Conservation (phyloP, 192 early-diverging fungal genomes). For the Coemansia sp. region DNA sequence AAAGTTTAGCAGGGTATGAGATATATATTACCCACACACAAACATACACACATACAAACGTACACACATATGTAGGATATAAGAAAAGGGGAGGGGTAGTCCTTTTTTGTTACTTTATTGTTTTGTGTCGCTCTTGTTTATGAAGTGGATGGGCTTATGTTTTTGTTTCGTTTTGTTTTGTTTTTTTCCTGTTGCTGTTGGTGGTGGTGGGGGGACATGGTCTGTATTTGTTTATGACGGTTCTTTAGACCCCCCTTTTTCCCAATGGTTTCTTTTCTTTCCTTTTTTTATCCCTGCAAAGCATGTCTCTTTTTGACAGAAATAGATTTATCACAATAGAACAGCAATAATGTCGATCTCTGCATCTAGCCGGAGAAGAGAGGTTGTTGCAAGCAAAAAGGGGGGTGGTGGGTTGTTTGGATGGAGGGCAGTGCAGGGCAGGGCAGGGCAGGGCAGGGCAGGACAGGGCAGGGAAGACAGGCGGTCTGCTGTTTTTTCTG, state of each 20-base stretch:
- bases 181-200: not conserved
- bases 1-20: conserved; percentile 6
- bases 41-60: not conserved
- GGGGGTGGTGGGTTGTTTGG: not conserved
- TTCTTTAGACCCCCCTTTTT: too few species aligned
- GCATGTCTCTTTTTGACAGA: too few species aligned
- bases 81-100: too few species aligned
- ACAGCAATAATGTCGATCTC: not conserved
- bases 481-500: too few species aligned
- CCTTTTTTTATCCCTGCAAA: not conserved
- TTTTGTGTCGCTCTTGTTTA: not conserved
- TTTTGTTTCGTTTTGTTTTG: not conserved
- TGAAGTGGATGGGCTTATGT: not conserved
- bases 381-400: too few species aligned
- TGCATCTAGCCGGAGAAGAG: not conserved
- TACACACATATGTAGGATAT: not conserved
- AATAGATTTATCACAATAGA: not conserved
- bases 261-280: not conserved
- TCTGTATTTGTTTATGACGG: too few species aligned
- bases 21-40: not conserved
- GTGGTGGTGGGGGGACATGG: too few species aligned
- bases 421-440: too few species aligned
- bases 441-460: too few species aligned
- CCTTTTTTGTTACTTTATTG: too few species aligned
- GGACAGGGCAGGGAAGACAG: too few species aligned